These are phyloP conservation scores for Coemansia sp. DNA, from an alignment of 192 early-diverging fungal genomes.

Conservation along the genomic window DNA sequence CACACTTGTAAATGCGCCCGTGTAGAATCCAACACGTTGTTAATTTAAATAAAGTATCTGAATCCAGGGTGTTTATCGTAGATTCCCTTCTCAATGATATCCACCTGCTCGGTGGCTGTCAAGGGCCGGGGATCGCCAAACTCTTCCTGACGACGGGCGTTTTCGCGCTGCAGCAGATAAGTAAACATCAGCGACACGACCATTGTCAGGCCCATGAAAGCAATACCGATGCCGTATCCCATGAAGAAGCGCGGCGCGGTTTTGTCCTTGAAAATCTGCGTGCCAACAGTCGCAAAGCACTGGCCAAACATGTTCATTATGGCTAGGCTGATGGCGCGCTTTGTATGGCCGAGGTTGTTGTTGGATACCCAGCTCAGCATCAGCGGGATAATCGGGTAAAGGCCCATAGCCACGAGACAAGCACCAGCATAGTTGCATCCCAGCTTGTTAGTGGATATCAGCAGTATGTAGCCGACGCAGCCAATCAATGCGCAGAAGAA, in stretches of 20 bases:
- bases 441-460: conserved; percentile 32
- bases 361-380: conserved; percentile 68
- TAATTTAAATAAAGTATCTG: conserved; percentile 6
- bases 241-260: conserved; percentile 61
- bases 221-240: conserved; percentile 53
- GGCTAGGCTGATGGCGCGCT: conserved; percentile 68
- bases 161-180: conserved; percentile 60
- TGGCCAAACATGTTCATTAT: conserved; percentile 70
- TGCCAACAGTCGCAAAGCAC: conserved; percentile 70
- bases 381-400: conserved; percentile 58
- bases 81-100: conserved; percentile 29
- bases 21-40: too few species aligned
- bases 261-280: conserved; percentile 67
- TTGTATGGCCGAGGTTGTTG: conserved; percentile 70
- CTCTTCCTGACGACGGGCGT: conserved; percentile 40
- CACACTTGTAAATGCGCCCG: too few species aligned
- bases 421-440: conserved; percentile 51
- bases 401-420: conserved; percentile 50
- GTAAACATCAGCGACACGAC: conserved; percentile 56
- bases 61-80: conserved; percentile 53
- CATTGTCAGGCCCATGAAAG: conserved; percentile 55
- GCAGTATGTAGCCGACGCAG: conserved; percentile 45
- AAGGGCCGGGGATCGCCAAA: conserved; percentile 25
- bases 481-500: conserved; percentile 31
- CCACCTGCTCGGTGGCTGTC: conserved; percentile 35